phyloP scores from a whole-genome alignment of 805 yeast species.

The Kazachstania taianensis region DNA sequence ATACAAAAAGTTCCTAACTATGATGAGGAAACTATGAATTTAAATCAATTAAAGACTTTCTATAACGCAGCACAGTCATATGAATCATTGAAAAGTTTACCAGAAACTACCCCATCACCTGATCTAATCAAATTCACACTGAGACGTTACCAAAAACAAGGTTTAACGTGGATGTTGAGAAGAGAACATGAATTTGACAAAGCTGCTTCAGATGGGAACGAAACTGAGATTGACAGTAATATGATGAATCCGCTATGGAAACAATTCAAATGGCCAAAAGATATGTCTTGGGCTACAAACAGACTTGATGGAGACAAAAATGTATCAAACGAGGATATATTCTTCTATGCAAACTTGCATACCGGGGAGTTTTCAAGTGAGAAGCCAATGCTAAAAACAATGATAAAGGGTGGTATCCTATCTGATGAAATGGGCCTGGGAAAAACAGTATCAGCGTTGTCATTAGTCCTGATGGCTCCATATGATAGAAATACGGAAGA shows the following conservation, averaged over 20 bases:
- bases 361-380: constrained; percentile 67
- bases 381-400: constrained; percentile 53
- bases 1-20: constrained; percentile 12
- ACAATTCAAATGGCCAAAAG: constrained; percentile 63
- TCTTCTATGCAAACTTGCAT: constrained; percentile 67
- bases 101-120: constrained; percentile 46
- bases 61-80: constrained; percentile 64
- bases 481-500: constrained; percentile 30
- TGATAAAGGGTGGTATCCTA: constrained; percentile 71
- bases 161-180: constrained; percentile 81
- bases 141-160: constrained; percentile 74
- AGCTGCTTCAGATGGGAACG: constrained; percentile 15
- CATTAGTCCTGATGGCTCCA: constrained; percentile 61
- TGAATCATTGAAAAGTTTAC: constrained; percentile 44
- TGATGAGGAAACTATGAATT: constrained; percentile 36
- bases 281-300: constrained; percentile 31
- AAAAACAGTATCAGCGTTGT: constrained; percentile 74
- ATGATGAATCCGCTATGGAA: constrained; percentile 82
- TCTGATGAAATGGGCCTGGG: constrained; percentile 98
- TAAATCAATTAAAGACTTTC: constrained; percentile 67
- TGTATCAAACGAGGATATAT: constrained; percentile 8
- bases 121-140: constrained; percentile 47
- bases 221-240: constrained; percentile 36
- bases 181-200: constrained; percentile 53
- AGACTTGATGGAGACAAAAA: constrained; percentile 6